These are phyloP conservation scores for Graphiopsis chlorocephala DNA, from an alignment of 2,329 filamentous ascomycete genomes.

Conservation along the genomic window DNA sequence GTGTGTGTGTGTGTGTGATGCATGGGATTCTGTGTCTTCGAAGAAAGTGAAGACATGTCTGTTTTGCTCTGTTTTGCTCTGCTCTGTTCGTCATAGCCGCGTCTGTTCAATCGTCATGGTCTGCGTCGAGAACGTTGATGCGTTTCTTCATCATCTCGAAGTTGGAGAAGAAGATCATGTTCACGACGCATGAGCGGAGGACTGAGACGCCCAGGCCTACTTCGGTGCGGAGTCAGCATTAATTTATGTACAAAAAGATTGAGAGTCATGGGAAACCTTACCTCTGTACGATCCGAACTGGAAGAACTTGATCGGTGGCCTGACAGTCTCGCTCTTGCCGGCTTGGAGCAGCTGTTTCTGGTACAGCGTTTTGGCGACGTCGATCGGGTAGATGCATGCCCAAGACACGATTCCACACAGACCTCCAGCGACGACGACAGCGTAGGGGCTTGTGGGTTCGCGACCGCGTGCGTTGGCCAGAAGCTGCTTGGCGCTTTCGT, in stretches of 20 bases:
- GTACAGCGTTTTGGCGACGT: slow-evolving; percentile 82
- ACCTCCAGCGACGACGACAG: slow-evolving; percentile 74
- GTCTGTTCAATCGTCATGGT: slow-evolving; percentile 5
- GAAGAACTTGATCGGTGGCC: slow-evolving; percentile 74
- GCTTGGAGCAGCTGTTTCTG: slow-evolving; percentile 76
- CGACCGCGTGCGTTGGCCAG: slow-evolving; percentile 71
- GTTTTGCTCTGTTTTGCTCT: not conserved
- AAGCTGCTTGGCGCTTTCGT: slow-evolving; percentile 81
- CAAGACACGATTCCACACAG: slow-evolving; percentile 81
- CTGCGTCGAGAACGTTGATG: slow-evolving; percentile 39
- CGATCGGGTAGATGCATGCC: slow-evolving; percentile 68
- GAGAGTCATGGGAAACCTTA: slow-evolving; percentile 23
- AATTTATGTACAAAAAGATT: not conserved
- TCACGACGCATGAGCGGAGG: slow-evolving; percentile 76
- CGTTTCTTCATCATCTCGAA: slow-evolving; percentile 76
- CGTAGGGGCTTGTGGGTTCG: slow-evolving; percentile 73
- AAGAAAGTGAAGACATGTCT: no score
- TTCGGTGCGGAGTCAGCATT: slow-evolving; percentile 5
- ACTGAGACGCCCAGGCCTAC: slow-evolving; percentile 71
- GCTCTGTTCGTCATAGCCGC: not conserved
- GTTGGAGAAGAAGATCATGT: slow-evolving; percentile 85
- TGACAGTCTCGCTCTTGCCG: slow-evolving; percentile 51
- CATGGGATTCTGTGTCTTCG: not conserved
- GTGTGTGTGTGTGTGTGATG: not conserved
- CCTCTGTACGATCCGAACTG: slow-evolving; percentile 77